Evolutionary conservation across 805 yeast species (phyloP).

Genomic region (Priceomyces carsonii): DNA sequence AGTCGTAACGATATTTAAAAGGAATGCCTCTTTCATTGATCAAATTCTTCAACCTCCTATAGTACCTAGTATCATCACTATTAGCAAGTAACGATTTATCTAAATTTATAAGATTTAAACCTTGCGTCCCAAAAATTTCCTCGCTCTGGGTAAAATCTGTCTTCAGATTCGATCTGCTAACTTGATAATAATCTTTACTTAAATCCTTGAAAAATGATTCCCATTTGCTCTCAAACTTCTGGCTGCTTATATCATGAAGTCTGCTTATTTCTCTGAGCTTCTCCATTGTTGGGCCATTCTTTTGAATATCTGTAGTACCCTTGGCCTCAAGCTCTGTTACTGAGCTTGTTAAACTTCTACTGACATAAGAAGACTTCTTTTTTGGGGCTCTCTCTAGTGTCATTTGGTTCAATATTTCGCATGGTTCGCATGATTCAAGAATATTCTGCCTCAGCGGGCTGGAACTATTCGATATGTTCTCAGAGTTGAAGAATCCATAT

Average conservation of each 20-base stretch:
- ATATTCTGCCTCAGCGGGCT: neutral
- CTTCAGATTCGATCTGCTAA: neutral
- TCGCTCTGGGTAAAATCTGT: constrained; percentile 6
- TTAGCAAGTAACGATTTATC: constrained; percentile 9
- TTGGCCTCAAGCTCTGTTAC: constrained; percentile 7
- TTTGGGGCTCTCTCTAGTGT: neutral
- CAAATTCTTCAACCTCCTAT: constrained; percentile 29
- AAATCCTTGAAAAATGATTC: constrained; percentile 36
- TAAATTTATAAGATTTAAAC: constrained; percentile 29
- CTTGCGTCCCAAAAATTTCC: constrained; percentile 40
- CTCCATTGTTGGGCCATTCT: constrained; percentile 12
- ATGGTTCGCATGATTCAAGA: too few relatives aligned
- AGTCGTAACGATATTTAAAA: constrained; percentile 42
- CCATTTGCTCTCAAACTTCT: constrained; percentile 44
- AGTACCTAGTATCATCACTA: constrained; percentile 3
- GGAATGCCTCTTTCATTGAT: constrained; percentile 49
- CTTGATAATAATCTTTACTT: constrained; percentile 28
- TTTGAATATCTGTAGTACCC: constrained; percentile 7
- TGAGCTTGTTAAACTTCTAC: neutral
- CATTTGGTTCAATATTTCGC: too few relatives aligned
- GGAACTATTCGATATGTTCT: neutral
- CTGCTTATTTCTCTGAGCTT: constrained; percentile 40
- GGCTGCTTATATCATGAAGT: constrained; percentile 44
- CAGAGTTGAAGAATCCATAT: constrained; percentile 47
- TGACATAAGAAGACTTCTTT: constrained; percentile 1